Evolutionary conservation across 2,329 filamentous ascomycete genomes (phyloP).

Genomic region (Byssoonygena ceratinophila): DNA sequence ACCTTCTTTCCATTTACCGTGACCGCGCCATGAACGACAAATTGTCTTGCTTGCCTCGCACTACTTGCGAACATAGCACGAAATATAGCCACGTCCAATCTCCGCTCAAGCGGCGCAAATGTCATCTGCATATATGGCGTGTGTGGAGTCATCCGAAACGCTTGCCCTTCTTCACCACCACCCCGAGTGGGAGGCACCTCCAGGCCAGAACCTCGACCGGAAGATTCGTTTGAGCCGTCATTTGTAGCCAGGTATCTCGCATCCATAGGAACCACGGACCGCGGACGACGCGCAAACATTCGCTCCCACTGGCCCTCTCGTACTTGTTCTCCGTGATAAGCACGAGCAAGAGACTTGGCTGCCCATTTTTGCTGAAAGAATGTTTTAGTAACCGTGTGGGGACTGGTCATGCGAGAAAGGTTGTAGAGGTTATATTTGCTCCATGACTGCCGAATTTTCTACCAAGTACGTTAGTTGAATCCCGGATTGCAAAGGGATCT

Average conservation of each 20-base stretch:
- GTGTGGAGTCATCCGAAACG: constrained; percentile 28
- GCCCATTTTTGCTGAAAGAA: constrained; percentile 99
- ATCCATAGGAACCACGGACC: constrained; percentile 77
- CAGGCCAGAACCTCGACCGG: constrained; percentile 69
- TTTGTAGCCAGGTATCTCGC: constrained; percentile 63
- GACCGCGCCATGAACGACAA: constrained; percentile 84
- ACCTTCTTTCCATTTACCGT: constrained; percentile 96
- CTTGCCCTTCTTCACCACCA: constrained; percentile 12
- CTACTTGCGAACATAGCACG: constrained; percentile 89
- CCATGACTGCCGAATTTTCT: constrained; percentile 95
- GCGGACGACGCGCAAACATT: constrained; percentile 75
- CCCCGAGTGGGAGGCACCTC: constrained; percentile 23
- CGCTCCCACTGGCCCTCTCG: constrained; percentile 87
- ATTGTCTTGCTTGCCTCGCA: constrained; percentile 82
- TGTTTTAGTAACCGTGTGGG: constrained; percentile 44
- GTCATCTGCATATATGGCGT: constrained; percentile 96
- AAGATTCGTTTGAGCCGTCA: constrained; percentile 74
- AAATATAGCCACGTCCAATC: constrained; percentile 90
- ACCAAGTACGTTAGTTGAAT: constrained; percentile 11
- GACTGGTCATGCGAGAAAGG: constrained; percentile 48
- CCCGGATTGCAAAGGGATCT: neutral
- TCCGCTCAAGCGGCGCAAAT: constrained; percentile 79
- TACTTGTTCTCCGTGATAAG: constrained; percentile 91
- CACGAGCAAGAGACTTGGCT: constrained; percentile 71
- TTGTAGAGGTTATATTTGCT: constrained; percentile 97